Evolutionary conservation across 305 asterid genomes (phyloP), one percentile per base, ranked within the genome.

Genomic region (Stenogyne calaminthoides): DNA sequence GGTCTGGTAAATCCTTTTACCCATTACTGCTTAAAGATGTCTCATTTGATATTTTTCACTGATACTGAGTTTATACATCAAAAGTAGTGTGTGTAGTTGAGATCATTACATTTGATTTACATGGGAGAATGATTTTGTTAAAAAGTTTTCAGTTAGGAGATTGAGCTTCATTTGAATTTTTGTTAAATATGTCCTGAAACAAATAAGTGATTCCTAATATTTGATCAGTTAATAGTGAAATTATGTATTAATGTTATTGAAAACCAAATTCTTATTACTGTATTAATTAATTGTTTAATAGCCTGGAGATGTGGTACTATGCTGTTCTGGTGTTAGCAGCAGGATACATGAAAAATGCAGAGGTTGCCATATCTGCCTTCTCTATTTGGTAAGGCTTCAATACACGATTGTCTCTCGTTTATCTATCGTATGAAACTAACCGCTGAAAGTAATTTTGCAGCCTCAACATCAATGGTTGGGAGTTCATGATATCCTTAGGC

Each of bases 381-480:
- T 86, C 90, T 14, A 54, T 84, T 46, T 86, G 90, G 90, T 84
- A 52, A 80, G 81, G 1, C 9, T 59, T 71, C 29, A 2, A 3
- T 60, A 49, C 29, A 10, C 3, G 16, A 10, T 14, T 19, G 6
- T 64, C 68, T 34, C 4, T 18, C 62, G 55, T 62, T 67, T 14
- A 2, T 22, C 73, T 57, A 6, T 7, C 25, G 51, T 16, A 32
- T 34, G 44, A 67, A 46, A 54, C 71, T 20, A 12, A 70, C 70
- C 47, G 6, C n/a, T 54, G 44, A 67, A 34, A 12, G 1, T 16
- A 12, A 18, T 3, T 49, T 74, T 75, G 62, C 88, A 88, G 93
- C 82, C 87, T 86, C 77, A 88, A 88, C 76, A 72, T 84, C 79
- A 84, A 80, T 29, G 84, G 79, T 71, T 88, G 91, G 93, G 93